Evolutionary conservation across 2,329 filamentous ascomycete genomes (phyloP).

Genomic region (Aspergillus viridinutans): DNA sequence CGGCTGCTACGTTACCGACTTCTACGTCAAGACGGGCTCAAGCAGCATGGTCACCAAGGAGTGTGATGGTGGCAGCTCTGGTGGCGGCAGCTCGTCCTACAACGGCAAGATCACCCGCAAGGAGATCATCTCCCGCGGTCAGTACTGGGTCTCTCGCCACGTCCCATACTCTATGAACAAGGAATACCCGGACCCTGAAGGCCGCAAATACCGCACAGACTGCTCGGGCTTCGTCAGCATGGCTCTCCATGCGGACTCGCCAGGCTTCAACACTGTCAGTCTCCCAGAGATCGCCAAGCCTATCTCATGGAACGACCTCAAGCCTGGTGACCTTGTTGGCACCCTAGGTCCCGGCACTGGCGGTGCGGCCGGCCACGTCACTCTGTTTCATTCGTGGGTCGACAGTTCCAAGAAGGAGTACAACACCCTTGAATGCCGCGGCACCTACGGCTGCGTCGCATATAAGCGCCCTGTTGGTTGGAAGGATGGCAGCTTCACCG

Average conservation of each 20-base stretch:
- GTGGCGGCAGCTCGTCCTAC: background rate
- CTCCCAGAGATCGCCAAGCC: too few species aligned
- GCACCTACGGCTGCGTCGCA: conserved; percentile 11
- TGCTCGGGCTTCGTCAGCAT: too few species aligned
- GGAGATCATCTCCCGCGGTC: conserved; percentile 12
- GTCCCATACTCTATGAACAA: conserved; percentile 1
- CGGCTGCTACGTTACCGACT: too few species aligned
- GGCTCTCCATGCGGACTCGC: too few species aligned
- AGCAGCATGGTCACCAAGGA: too few species aligned
- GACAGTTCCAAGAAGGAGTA: conserved; percentile 10
- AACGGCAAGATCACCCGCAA: conserved; percentile 12
- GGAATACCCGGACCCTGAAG: too few species aligned
- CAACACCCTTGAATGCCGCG: conserved; percentile 14
- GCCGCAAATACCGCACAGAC: too few species aligned
- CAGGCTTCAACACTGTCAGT: too few species aligned
- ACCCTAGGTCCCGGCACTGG: conserved; percentile 1
- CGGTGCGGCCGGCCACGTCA: conserved; percentile 12
- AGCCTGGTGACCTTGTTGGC: background rate
- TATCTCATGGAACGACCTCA: too few species aligned
- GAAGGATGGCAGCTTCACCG: too few species aligned
- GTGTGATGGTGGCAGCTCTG: too few species aligned
- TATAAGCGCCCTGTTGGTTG: conserved; percentile 8
- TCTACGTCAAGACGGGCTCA: too few species aligned
- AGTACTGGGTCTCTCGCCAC: conserved; percentile 9
- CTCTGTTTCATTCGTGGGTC: conserved; percentile 11